Evolutionary conservation across 106 monocot species (phyloP), one percentile per base, ranked within the genome.

Genomic region (Gastrodia elata): DNA sequence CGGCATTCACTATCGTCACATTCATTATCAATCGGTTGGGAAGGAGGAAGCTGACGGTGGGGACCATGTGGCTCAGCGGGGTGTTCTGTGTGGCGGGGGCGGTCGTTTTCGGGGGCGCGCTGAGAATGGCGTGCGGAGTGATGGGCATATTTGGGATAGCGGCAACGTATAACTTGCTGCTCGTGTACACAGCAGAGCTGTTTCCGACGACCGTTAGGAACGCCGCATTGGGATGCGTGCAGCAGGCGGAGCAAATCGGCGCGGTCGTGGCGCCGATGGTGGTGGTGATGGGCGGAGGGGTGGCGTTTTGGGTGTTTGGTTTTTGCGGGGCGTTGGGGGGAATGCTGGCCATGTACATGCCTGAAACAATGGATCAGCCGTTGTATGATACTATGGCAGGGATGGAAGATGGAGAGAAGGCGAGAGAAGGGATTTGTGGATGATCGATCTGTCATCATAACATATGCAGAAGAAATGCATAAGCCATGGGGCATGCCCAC

Each of bases 131-230:
- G 0, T 92, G 85, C 44, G 90, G 90, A 3, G 68, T 97, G 39
- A 3, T 92, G 42, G 96, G 88, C 6, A 90, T 92, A 0, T 97
- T 92, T 65, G 86, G 84, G 34, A 80, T 88, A 82, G 82, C 96
- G 3, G 96, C 86, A 15, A 92, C 90, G 11, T 92, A 84, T 58
- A 90, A 92, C 39, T 39, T 97, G 73, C 46, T 90, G 56, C 86
- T 86, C 27, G 83, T 97, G 14, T 90, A 97, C 80, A 83, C 84
- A 38, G 76, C 81, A 24, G 92, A 92, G 88, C 76, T 97, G 48
- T 97, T 97, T 41, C 92, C 92, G 33, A 97, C 95, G 30, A 76
- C 78, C 44, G 95, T 95, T 78, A 82, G 95, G 80, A 96, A 81
- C 49, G 77, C 82, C 2, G 92, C 95, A 26, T 67, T 96, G 5